Conservation (phyloP, 2,329 filamentous ascomycete genomes). For the Talaromyces sp. region DNA sequence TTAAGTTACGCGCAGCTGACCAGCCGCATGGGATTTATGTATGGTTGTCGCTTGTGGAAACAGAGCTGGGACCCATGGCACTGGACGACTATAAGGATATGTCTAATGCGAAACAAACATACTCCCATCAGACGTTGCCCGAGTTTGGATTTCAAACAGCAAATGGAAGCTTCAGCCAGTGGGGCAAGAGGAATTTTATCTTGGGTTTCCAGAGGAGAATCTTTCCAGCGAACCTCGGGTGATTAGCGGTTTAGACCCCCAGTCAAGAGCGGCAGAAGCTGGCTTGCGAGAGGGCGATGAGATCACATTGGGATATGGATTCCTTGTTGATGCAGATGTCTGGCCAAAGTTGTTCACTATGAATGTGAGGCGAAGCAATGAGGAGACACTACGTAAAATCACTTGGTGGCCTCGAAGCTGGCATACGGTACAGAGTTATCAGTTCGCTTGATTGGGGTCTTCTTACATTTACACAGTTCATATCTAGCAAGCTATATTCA, state of each 20-base stretch:
- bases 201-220: conserved; percentile 3
- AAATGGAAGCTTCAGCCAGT: conserved; percentile 1
- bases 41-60: neutral
- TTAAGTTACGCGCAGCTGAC: neutral
- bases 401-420: conserved; percentile 7
- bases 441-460: neutral
- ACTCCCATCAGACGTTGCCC: neutral
- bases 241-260: neutral
- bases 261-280: conserved; percentile 3
- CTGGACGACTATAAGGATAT: neutral
- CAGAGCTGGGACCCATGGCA: neutral
- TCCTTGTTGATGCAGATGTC: conserved; percentile 1
- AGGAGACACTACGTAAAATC: neutral
- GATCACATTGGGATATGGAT: neutral
- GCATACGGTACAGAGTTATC: conserved; percentile 1
- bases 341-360: neutral
- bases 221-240: neutral
- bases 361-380: neutral
- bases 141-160: neutral
- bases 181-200: neutral
- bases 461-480: no score
- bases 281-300: neutral
- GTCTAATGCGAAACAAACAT: neutral
- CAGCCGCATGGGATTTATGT: conserved; percentile 1
- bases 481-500: no score